Conservation (phyloP, 495 filamentous ascomycete genomes). For the Aspergillus bridgeri region DNA sequence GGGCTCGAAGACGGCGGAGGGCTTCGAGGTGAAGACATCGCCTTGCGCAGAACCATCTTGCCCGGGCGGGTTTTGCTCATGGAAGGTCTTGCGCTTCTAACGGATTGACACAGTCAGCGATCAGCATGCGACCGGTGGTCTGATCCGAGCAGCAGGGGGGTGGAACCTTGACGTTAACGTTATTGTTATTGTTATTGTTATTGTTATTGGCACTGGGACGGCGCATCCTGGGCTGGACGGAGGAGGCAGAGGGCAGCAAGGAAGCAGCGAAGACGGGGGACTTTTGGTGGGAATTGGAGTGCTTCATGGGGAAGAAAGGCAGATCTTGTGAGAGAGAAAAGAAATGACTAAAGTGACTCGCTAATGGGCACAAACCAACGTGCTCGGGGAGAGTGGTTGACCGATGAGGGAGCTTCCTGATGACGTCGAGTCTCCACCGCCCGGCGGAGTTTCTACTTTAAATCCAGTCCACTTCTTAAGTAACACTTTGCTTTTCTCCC, state of each 20-base stretch:
- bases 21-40: slow-evolving; percentile 46
- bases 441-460: not conserved
- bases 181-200: not conserved
- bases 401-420: slow-evolving; percentile 6
- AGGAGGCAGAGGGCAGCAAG: not conserved
- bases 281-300: not conserved
- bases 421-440: slow-evolving; percentile 12
- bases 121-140: not conserved
- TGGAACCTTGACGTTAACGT: not conserved
- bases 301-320: not conserved
- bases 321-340: not conserved
- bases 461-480: not conserved
- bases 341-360: not conserved
- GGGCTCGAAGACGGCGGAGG: slow-evolving; percentile 53
- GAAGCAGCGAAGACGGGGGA: not conserved
- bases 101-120: not conserved
- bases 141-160: not conserved
- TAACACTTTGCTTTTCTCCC: too few species aligned
- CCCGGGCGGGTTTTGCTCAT: not conserved
- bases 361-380: not conserved
- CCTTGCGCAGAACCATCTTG: slow-evolving; percentile 2
- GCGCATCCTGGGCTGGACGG: slow-evolving; percentile 8
- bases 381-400: not conserved
- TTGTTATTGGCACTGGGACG: slow-evolving; percentile 4
- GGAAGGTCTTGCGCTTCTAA: slow-evolving; percentile 13